Evolutionary conservation across 2,329 filamentous ascomycete species (phyloP), one percentile per base, ranked within the genome.

Genomic region (Penicillium psychrosexuale): DNA sequence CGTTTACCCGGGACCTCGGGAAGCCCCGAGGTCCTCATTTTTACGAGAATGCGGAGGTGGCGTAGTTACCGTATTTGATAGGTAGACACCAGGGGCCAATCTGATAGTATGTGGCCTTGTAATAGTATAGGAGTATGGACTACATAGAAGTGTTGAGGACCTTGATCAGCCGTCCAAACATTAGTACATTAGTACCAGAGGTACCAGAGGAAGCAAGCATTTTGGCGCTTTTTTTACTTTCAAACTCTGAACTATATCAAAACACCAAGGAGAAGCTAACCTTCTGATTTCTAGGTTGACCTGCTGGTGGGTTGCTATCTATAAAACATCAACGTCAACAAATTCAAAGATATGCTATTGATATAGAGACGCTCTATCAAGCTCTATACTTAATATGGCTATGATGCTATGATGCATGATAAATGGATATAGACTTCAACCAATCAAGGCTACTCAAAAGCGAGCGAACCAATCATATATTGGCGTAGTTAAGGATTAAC

Each of bases 401-500:
- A n/a, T 12, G 8, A 8, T 42, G 8, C 6, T 39, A 39, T 39
- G 5, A n/a, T 7, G 11, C 31, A n/a, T 7, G 11, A 3, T 22
- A 8, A 8, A 31, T 40, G 7, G 6, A 34, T 24, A 11, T 9
- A 5, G 0, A 0, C 4, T 1, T 2, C 3, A 36, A 12, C 57
- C 55, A 60, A 60, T 58, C 1, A 58, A 4, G 34, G 5, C 1
- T 3, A 5, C 8, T 8, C 13, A 38, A 55, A 58, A 51, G 33
- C 53, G 55, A 61, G 53, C 42, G 0, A 17, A 19, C 55, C 59
- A 61, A 58, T 61, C 47, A 30, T 2, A 22, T 12, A 6, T 2
- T 12, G 2, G 1, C 27, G 51, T 19, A 27, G 24, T 54, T 45
- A 39, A 44, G 12, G 3, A 19, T 43, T 50, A 50, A 50, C 31